Evolutionary conservation across 176 grass and related monocot species (phyloP), one percentile per base, ranked within the genome.

Genomic region (Oryza officinalis): DNA sequence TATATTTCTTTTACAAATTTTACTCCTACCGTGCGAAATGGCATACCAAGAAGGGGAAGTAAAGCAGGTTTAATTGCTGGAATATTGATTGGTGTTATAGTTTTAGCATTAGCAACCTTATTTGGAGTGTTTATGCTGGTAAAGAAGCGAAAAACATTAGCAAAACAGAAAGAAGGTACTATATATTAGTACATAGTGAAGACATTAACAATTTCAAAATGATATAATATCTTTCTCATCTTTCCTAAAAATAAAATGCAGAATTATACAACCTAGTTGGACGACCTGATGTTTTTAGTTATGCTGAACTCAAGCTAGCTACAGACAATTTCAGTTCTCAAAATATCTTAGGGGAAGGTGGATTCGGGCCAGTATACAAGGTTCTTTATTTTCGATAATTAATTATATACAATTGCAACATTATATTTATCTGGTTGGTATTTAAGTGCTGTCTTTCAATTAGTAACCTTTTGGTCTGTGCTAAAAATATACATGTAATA

Each of bases 311-410:
- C 27, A 82, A 59, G 23, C 61, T 59, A n/a, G 80, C 80, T 41
- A 82, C 81, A 20, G 54, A 83, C 45, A 71, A 61, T 69, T 91
- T 94, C 59, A 89, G 59, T 80, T 54, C 89, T 38, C n/a, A 11
- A 27, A 94, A 94, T 67, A 77, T 89, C 57, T 72, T 94, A 26
- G 92, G 92, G 26, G 76, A 81, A 86, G 92, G 92, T 26, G 92
- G 92, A 84, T 94, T 85, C 74, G 92, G 92, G 22, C 27, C 79
- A 27, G 92, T 94, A n/a, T 87, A 81, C 78, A 94, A 89, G 86
- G 89, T 94, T 73, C 0, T 35, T 10, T n/a, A 13, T 25, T 10
- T 25, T 4, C 9, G 4, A 22, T 1, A 14, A 28, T 28, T 30
- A 27, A 65, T 30, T 3, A 4, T 28, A 20, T 59, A 20, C 22